Evolutionary conservation across 1,284 basidiomycete genomes (phyloP).

Genomic region (Cryptococcus floricola): DNA sequence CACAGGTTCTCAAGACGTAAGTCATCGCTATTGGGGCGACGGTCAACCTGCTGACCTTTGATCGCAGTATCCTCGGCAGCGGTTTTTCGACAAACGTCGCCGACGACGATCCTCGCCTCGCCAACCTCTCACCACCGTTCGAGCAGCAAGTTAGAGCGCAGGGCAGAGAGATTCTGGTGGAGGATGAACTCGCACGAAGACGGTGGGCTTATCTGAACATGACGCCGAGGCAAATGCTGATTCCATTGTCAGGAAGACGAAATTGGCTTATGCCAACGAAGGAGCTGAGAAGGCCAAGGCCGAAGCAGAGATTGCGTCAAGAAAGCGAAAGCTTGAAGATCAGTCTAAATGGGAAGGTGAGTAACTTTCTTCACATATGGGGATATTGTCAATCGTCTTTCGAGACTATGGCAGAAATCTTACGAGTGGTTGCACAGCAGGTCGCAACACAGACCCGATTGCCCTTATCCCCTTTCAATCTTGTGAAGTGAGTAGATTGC

Average conservation of each 20-base stretch:
- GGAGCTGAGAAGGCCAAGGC: constrained; percentile 54
- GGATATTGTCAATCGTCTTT: constrained; percentile 2
- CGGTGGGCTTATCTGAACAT: constrained; percentile 36
- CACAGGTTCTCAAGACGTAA: constrained; percentile 43
- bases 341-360: constrained; percentile 55
- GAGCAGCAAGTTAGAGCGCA: constrained; percentile 51
- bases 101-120: constrained; percentile 49
- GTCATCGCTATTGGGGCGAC: constrained; percentile 10
- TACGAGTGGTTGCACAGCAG: constrained; percentile 13
- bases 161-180: constrained; percentile 55
- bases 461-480: constrained; percentile 2
- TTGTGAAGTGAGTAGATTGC: constrained; percentile 17
- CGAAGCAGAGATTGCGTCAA: constrained; percentile 49
- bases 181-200: constrained; percentile 54
- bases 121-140: constrained; percentile 47
- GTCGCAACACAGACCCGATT: constrained; percentile 1
- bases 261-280: constrained; percentile 55
- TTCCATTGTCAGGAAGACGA: constrained; percentile 36
- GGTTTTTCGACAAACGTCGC: constrained; percentile 44
- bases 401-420: constrained; percentile 11
- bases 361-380: constrained; percentile 13
- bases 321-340: constrained; percentile 53
- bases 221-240: not conserved
- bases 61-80: constrained; percentile 30
- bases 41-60: not conserved